Base-by-base conservation (phyloP, 495 filamentous ascomycete species). In the Podospora pseudopauciseta region DNA sequence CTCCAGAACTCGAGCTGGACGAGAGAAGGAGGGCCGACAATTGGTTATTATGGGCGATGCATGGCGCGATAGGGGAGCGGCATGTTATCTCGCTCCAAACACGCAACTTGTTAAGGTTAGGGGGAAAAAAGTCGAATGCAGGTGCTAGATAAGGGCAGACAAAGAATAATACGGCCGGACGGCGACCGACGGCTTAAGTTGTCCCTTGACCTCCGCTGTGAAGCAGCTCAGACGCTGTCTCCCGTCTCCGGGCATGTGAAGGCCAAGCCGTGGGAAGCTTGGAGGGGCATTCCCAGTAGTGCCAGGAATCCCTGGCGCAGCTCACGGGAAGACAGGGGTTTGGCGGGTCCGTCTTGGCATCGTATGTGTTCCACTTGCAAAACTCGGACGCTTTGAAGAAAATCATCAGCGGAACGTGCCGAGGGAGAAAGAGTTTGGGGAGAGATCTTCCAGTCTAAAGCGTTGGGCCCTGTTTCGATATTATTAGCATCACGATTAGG, bases 121-220 rank as follows among this genome's bases (percentile, higher is more conserved):
- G 23, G 23, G n/a, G 23, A 58, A 19, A 58, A 7, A 7, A n/a
- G 55, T 58, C 55, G 55, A 23, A 58, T 58, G 55, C 55, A 58
- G 55, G 55, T 26, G 39, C 55, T 58, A 58, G 55, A 58, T 58
- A 58, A 58, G 55, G 55, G 15, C 55, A 58, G n/a, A 58, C 55
- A 58, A 58, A 58, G 55, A 23, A 19, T 4, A 49, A 49, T 1
- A 49, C 6, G 39, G 13, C 23, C 55, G 55, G 55, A 20, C 55
- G 55, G 55, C 6, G 5, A 26, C n/a, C 55, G 11, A 58, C n/a
- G 55, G 23, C 23, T 20, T 5, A 58, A 5, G n/a, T 58, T 26
- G n/a, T 19, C 55, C 55, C 55, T 58, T 11, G 55, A 58, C 30
- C 30, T 32, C 4, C 30, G 23, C n/a, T 7, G 18, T 26, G 55